Evolutionary conservation across 2,329 filamentous ascomycete species (phyloP).

Genomic region (Ophiosphaerella herpotricha): DNA sequence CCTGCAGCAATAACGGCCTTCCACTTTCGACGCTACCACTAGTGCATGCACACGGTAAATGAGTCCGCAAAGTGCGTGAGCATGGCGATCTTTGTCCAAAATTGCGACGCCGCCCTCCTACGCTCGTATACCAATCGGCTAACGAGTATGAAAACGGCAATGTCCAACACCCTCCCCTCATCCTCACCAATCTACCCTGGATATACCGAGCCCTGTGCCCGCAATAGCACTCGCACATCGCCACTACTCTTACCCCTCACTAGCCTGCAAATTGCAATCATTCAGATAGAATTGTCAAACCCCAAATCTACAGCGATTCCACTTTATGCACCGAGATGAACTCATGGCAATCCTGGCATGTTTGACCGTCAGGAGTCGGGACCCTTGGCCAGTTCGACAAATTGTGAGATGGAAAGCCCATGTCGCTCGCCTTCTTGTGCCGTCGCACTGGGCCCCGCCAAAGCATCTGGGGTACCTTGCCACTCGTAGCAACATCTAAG

Average conservation of each 20-base stretch:
- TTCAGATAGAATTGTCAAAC: background rate
- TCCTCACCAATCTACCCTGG: background rate
- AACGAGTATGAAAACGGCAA: background rate
- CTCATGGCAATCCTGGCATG: background rate
- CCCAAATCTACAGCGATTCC: background rate
- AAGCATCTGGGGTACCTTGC: constrained; percentile 17
- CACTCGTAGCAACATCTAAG: background rate
- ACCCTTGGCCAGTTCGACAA: constrained; percentile 17
- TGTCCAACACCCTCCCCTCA: background rate
- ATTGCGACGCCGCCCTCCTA: background rate
- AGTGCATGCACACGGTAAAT: constrained; percentile 7
- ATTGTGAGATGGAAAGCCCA: constrained; percentile 5
- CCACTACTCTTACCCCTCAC: background rate
- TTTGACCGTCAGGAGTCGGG: background rate
- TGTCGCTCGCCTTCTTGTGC: constrained; percentile 9
- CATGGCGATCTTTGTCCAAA: constrained; percentile 4
- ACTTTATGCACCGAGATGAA: constrained; percentile 10
- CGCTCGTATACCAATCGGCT: background rate
- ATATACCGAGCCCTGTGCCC: background rate
- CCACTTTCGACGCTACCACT: constrained; percentile 7
- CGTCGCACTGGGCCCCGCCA: constrained; percentile 5
- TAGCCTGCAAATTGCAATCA: constrained; percentile 1
- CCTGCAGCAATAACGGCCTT: constrained; percentile 4
- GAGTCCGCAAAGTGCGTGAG: background rate
- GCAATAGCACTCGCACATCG: too few species aligned